Evolutionary conservation across 108 stramenopile species (phyloP).

Genomic region (Cylindrotheca fusiformis): DNA sequence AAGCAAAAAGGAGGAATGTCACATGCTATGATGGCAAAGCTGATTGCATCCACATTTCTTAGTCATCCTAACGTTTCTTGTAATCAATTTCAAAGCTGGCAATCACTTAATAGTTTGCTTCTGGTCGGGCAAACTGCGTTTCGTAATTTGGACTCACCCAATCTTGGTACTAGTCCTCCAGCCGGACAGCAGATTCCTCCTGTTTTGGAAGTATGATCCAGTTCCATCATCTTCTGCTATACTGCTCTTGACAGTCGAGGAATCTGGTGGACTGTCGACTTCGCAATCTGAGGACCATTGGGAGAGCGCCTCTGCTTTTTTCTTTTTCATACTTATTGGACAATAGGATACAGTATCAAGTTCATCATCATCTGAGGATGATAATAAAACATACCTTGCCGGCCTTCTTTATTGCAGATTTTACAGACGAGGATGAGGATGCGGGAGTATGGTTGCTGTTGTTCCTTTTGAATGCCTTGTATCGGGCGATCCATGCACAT

Average conservation of each 20-base stretch:
- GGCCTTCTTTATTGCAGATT: background rate
- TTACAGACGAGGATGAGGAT: background rate
- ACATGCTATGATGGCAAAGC: no score
- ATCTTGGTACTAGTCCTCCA: constrained; percentile 1
- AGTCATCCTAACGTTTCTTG: constrained; percentile 71
- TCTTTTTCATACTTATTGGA: background rate
- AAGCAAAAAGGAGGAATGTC: no score
- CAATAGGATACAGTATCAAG: background rate
- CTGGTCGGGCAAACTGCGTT: constrained; percentile 43
- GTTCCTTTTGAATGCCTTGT: background rate
- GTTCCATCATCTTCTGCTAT: no score
- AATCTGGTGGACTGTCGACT: background rate
- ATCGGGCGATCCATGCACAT: no score
- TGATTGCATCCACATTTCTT: constrained; percentile 54
- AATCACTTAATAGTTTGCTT: constrained; percentile 47
- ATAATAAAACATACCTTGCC: background rate
- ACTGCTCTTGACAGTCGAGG: no score
- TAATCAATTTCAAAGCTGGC: constrained; percentile 57
- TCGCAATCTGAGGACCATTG: background rate
- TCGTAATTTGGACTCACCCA: constrained; percentile 55
- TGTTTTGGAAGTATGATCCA: no score
- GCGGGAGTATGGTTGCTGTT: background rate
- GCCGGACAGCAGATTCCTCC: no score
- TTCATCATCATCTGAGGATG: background rate
- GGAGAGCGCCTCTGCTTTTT: background rate